Evolutionary conservation across 139 green algal species (phyloP).

Genomic region (Picochlorum costavermella): DNA sequence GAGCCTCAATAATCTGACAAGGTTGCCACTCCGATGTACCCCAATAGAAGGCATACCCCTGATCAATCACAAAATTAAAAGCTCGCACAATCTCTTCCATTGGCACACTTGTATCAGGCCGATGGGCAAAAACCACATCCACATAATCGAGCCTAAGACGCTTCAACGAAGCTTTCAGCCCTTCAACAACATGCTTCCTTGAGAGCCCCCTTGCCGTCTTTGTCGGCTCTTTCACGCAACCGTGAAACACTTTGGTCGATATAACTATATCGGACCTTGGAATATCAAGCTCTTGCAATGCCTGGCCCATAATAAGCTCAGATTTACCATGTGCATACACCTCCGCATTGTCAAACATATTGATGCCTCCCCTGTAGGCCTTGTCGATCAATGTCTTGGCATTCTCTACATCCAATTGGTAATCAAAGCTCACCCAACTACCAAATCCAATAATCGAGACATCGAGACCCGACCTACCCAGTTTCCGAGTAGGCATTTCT

Average conservation of each 20-base stretch:
- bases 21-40: constrained; percentile 74
- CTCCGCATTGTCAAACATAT: constrained; percentile 83
- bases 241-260: constrained; percentile 77
- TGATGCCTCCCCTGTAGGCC: constrained; percentile 48
- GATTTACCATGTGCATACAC: constrained; percentile 64
- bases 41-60: constrained; percentile 36
- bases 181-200: constrained; percentile 84
- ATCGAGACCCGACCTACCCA: constrained; percentile 51
- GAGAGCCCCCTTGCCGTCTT: constrained; percentile 64
- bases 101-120: constrained; percentile 61
- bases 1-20: constrained; percentile 45
- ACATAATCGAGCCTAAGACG: constrained; percentile 76
- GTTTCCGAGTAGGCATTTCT: constrained; percentile 51
- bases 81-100: constrained; percentile 84
- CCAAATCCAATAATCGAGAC: constrained; percentile 55
- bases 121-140: constrained; percentile 75
- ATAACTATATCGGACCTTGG: constrained; percentile 60
- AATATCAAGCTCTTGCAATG: constrained; percentile 52
- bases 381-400: constrained; percentile 54
- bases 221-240: constrained; percentile 27
- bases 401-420: constrained; percentile 37
- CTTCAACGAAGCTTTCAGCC: constrained; percentile 56
- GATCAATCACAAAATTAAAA: constrained; percentile 65
- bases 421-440: constrained; percentile 57
- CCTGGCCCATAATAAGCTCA: constrained; percentile 75